Percentiles rank a stretch among this genome's conserved stretches.
phyloP scores from a whole-genome alignment of 78 protist species.

The Dictyostelium brefeldianum region DNA sequence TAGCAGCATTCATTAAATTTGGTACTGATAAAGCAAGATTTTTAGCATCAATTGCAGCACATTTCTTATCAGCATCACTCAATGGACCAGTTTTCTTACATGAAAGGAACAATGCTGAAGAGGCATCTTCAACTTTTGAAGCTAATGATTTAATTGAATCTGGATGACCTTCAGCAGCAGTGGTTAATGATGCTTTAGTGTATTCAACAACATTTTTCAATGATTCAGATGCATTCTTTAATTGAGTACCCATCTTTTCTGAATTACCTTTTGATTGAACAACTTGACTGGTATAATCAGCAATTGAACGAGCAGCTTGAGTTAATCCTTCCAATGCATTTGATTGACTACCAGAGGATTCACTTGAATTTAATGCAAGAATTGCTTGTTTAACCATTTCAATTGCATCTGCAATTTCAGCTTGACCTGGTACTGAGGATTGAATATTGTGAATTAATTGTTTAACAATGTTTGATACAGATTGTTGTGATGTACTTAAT shows the following conservation, averaged over 20 bases:
- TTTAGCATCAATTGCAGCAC: slow-evolving; percentile 64
- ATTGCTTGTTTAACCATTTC: slow-evolving; percentile 58
- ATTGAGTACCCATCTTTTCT: slow-evolving; percentile 64
- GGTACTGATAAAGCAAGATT: slow-evolving; percentile 69
- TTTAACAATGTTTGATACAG: slow-evolving; percentile 40
- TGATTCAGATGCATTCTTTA: slow-evolving; percentile 66
- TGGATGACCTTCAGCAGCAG: slow-evolving; percentile 38
- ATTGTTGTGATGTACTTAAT: slow-evolving; percentile 26
- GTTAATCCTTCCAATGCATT: slow-evolving; percentile 41
- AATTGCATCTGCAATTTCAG: slow-evolving; percentile 75
- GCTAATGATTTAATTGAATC: slow-evolving; percentile 50
- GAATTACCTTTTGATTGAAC: slow-evolving; percentile 72
- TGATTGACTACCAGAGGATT: slow-evolving; percentile 2
- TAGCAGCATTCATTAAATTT: slow-evolving; percentile 64
- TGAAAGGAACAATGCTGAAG: neutral
- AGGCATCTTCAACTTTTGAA: slow-evolving; percentile 49
- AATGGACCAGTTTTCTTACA: slow-evolving; percentile 40
- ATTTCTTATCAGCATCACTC: slow-evolving; percentile 45
- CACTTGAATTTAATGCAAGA: slow-evolving; percentile 16
- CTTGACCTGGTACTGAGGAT: slow-evolving; percentile 74
- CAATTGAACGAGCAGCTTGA: slow-evolving; percentile 46
- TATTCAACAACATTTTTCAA: slow-evolving; percentile 54
- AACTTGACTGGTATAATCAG: slow-evolving; percentile 60
- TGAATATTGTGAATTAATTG: slow-evolving; percentile 45
- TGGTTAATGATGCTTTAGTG: slow-evolving; percentile 43